phyloP scores from a whole-genome alignment of 352 stramenopile species.

The Globisporangium barbulae region DNA sequence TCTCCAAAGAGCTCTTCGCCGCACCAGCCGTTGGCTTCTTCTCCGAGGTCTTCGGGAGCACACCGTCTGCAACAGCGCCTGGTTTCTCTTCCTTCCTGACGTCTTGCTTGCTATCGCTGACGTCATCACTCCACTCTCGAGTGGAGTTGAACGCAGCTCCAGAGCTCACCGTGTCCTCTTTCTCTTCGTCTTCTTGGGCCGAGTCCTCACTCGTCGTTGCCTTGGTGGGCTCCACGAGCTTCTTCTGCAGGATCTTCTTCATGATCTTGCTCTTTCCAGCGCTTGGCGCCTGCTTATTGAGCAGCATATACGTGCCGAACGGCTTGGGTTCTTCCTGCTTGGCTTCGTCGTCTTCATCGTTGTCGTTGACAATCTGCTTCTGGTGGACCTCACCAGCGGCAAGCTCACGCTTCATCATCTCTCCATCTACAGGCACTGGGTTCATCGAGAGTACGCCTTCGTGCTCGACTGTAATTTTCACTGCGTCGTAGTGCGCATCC shows the following conservation, averaged over 20 bases:
- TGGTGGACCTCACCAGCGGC: neutral
- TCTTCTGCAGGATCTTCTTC: conserved; percentile 32
- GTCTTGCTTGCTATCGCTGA: neutral
- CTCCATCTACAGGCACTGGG: neutral
- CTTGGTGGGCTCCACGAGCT: neutral
- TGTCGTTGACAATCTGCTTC: neutral
- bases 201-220: neutral
- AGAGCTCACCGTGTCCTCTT: neutral
- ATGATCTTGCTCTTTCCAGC: conserved; percentile 38
- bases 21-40: conserved; percentile 13
- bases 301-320: conserved; percentile 41
- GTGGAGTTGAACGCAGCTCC: conserved; percentile 4
- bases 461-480: neutral
- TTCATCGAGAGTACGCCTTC: neutral
- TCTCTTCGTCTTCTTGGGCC: conserved; percentile 3
- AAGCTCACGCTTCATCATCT: neutral
- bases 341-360: neutral
- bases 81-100: neutral
- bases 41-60: conserved; percentile 14
- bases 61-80: neutral
- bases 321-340: conserved; percentile 21
- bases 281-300: conserved; percentile 29
- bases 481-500: neutral
- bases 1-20: conserved; percentile 38
- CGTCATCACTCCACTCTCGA: neutral